Percentiles rank a stretch among this genome's conserved stretches.
phyloP scores from a whole-genome alignment of 164 flowering plant genomes.

The Litsea cubeba region DNA sequence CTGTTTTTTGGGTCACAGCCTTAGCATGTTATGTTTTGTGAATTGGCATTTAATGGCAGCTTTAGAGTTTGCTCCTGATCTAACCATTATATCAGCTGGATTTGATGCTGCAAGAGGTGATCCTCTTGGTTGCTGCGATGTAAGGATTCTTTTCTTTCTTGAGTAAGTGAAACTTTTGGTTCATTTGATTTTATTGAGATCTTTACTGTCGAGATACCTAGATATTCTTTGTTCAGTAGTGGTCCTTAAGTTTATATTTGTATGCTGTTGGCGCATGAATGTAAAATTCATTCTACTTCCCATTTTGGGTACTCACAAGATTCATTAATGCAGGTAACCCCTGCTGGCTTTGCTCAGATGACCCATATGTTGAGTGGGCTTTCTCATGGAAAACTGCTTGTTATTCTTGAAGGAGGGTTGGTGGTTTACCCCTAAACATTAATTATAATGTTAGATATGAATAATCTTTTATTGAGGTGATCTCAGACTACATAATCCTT shows the following conservation, averaged over 20 bases:
- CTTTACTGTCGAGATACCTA: background rate
- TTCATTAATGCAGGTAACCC: slow-evolving; percentile 65
- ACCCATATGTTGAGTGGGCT: slow-evolving; percentile 62
- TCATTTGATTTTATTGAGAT: background rate
- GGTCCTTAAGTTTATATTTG: background rate
- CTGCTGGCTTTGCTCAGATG: slow-evolving; percentile 87
- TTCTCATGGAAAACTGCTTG: slow-evolving; percentile 81
- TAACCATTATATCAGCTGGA: slow-evolving; percentile 95
- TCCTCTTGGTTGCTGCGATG: slow-evolving; percentile 96
- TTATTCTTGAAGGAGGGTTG: slow-evolving; percentile 98
- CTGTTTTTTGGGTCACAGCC: background rate
- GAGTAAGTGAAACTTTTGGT: background rate
- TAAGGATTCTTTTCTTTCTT: slow-evolving; percentile 30
- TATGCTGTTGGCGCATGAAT: background rate
- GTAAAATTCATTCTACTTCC: background rate
- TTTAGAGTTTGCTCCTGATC: slow-evolving; percentile 75
- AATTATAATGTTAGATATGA: background rate
- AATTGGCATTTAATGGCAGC: slow-evolving; percentile 45
- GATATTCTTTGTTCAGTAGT: background rate
- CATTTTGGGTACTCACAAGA: background rate
- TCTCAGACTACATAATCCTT: background rate
- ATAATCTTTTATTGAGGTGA: background rate
- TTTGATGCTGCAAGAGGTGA: slow-evolving; percentile 99
- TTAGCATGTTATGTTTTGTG: background rate
- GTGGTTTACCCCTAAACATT: slow-evolving; percentile 24